These are phyloP conservation scores for Xanthoconium stramineum DNA, from an alignment of 768 basidiomycete species.

Conservation along the genomic window DNA sequence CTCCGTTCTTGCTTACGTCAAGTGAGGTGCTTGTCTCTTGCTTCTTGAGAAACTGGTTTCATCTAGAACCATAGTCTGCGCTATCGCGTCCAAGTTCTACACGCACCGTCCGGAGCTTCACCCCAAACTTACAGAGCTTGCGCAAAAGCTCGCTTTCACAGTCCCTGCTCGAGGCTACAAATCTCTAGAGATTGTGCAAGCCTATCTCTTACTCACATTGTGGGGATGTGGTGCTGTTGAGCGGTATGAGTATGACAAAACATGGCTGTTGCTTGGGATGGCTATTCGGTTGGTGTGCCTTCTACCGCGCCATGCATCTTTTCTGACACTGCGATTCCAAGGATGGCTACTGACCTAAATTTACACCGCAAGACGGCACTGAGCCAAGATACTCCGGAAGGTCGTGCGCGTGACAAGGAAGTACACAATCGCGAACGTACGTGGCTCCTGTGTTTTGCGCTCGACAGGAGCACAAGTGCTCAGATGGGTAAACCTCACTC, in stretches of 20 bases:
- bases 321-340: conserved; percentile 29
- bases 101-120: conserved; percentile 79
- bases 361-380: conserved; percentile 80
- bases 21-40: conserved; percentile 46
- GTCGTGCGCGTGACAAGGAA: conserved; percentile 73
- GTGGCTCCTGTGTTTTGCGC: conserved; percentile 84
- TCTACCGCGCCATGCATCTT: not conserved
- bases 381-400: conserved; percentile 73
- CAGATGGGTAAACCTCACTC: conserved; percentile 97
- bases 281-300: conserved; percentile 58
- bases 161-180: conserved; percentile 87
- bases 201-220: conserved; percentile 81
- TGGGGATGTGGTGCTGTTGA: conserved; percentile 97
- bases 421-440: conserved; percentile 93
- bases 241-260: conserved; percentile 94
- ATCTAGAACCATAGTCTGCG: conserved; percentile 62
- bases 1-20: conserved; percentile 92
- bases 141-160: conserved; percentile 83
- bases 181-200: conserved; percentile 93
- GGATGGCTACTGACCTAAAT: conserved; percentile 96
- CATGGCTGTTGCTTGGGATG: conserved; percentile 89
- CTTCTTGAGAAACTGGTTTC: not conserved
- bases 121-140: conserved; percentile 71
- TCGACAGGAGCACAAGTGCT: conserved; percentile 88
- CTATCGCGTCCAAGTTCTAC: conserved; percentile 93